Conservation (phyloP, 2,329 filamentous ascomycete species). For the Thyridium curvatum region DNA sequence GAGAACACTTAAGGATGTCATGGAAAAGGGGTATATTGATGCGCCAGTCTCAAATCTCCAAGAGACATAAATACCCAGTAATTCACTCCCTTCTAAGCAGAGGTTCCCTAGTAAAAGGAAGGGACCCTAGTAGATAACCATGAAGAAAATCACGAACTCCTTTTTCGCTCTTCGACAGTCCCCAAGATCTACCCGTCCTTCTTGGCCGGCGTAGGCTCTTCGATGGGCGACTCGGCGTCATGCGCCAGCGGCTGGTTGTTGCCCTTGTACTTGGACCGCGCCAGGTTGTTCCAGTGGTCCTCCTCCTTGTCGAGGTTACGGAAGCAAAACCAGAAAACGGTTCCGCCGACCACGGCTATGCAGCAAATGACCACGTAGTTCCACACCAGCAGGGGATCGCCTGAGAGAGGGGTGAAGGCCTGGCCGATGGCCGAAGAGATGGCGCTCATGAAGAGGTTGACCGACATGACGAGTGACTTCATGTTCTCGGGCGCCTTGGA, state of each 20-base stretch:
- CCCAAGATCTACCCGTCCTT: too few species aligned
- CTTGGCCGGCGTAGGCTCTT: too few species aligned
- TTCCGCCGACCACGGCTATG: conserved; percentile 54
- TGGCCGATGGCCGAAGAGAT: conserved; percentile 64
- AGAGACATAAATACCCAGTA: too few species aligned
- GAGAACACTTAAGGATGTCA: too few species aligned
- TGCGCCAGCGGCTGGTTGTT: not conserved
- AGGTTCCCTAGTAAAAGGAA: too few species aligned
- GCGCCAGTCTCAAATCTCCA: too few species aligned
- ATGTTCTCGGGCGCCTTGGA: conserved; percentile 73
- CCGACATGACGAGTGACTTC: conserved; percentile 63
- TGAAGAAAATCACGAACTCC: too few species aligned
- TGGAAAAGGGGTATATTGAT: too few species aligned
- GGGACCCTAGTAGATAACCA: too few species aligned
- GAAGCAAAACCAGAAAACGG: conserved; percentile 64
- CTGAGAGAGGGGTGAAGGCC: conserved; percentile 27
- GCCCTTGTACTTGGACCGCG: conserved; percentile 3
- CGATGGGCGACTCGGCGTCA: too few species aligned
- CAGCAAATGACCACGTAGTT: conserved; percentile 66
- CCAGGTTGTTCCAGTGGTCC: conserved; percentile 54
- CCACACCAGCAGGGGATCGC: conserved; percentile 53
- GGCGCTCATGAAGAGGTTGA: conserved; percentile 64
- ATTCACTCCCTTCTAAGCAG: too few species aligned
- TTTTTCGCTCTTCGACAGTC: too few species aligned
- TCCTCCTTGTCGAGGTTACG: conserved; percentile 52